These are phyloP conservation scores for Typha latifolia DNA, from an alignment of 176 grass and related monocot species.

Conservation along the genomic window DNA sequence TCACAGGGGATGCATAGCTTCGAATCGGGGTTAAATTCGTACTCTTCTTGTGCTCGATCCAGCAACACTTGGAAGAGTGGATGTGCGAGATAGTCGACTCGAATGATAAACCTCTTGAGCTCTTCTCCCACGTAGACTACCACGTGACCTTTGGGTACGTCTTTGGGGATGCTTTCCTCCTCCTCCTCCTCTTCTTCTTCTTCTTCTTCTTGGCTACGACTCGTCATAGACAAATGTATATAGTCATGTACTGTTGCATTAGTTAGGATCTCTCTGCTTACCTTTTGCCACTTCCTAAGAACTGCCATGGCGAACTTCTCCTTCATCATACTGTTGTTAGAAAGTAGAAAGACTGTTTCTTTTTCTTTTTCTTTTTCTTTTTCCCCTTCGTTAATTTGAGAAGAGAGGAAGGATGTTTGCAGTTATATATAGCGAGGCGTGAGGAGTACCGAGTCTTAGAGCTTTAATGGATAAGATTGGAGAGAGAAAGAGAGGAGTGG, in stretches of 20 bases:
- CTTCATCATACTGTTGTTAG: background rate
- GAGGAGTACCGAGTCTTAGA: background rate
- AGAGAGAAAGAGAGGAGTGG: background rate
- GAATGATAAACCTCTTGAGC: constrained; percentile 52
- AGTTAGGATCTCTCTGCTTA: background rate
- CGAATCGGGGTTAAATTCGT: constrained; percentile 31
- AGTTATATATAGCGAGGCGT: background rate
- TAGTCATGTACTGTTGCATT: background rate
- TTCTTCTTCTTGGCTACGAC: constrained; percentile 1
- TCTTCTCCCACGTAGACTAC: constrained; percentile 81
- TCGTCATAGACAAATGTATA: background rate
- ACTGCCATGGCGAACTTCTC: background rate
- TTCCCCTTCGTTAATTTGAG: background rate
- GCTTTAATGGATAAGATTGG: background rate
- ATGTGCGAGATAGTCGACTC: constrained; percentile 62
- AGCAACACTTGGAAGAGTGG: constrained; percentile 75
- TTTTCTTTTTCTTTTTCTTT: no score
- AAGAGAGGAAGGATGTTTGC: background rate
- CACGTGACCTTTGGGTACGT: constrained; percentile 76
- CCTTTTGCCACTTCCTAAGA: background rate
- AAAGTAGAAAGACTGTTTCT: no score
- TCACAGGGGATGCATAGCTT: constrained; percentile 73
- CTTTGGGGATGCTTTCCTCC: constrained; percentile 36
- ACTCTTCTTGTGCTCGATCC: constrained; percentile 60
- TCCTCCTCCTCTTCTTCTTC: background rate